Evolutionary conservation across 164 flowering plant species (phyloP), one percentile per base, ranked within the genome.

Genomic region (Dillenia suffruticosa): DNA sequence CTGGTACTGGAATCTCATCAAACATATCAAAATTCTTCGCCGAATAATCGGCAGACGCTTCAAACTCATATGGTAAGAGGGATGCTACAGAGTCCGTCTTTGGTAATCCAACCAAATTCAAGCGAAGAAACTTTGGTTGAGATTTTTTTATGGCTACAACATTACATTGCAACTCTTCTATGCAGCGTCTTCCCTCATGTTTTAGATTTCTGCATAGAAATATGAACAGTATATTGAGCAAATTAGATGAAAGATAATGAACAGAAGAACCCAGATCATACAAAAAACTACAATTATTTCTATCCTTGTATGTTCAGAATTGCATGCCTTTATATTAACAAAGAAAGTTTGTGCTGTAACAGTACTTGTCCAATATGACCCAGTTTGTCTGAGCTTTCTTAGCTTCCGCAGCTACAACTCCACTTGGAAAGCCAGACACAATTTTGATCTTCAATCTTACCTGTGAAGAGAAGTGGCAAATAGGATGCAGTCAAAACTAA

Each of bases 161-260:
- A 66, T 93, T 93, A 77, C 98, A 93, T 49, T 85, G 87, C 52
- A 93, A 81, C 63, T 86, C 87, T 58, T 84, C 90, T 84, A 87
- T 80, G 81, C 97, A 93, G 68, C 63, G 63, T 69, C 77, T 83
- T 61, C 72, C 85, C 72, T 93, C 98, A 12, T 74, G 69, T 68
- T 86, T 86, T 59, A 93, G 78, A 40, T 63, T 70, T 56, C 98
- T 93, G 86, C 59, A 48, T n/a, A 61, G 15, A 44, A 15, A 62
- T 32, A 32, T 7, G 5, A 0, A 5, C 40, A 32, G 6, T 32
- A 12, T 8, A 40, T 44, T 19, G 17, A 14, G 54, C 16, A 40
- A 63, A 63, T 26, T n/a, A 63, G 26, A 7, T 40, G 22, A 16
- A 32, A 46, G 45, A 57, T 46, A 44, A 26, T 46, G 12, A 19